These are phyloP conservation scores for Glutinoglossum americanum DNA, from an alignment of 495 filamentous ascomycete species.

Conservation along the genomic window DNA sequence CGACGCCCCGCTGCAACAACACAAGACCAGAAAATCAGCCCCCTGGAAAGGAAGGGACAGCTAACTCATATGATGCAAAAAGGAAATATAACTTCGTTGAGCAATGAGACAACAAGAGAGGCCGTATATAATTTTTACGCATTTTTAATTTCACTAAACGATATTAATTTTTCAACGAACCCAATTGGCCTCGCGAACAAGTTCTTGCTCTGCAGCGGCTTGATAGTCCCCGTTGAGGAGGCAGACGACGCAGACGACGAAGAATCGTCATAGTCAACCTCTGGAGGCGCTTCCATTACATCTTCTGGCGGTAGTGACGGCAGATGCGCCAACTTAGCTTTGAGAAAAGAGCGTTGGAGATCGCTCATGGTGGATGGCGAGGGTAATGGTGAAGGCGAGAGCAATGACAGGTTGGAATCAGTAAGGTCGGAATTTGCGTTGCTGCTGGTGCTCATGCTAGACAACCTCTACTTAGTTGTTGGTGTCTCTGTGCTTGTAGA, in stretches of 20 bases:
- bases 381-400: not conserved
- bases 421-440: not conserved
- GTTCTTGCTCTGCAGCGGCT: slow-evolving; percentile 53
- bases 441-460: not conserved
- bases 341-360: slow-evolving; percentile 65
- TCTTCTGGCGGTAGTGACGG: slow-evolving; percentile 27
- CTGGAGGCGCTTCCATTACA: slow-evolving; percentile 23
- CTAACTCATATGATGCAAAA: not conserved
- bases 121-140: not conserved
- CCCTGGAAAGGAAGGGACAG: not conserved
- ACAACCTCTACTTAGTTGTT: not conserved
- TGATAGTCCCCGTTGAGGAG: slow-evolving; percentile 75
- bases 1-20: not conserved
- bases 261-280: slow-evolving; percentile 42
- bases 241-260: slow-evolving; percentile 48
- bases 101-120: not conserved
- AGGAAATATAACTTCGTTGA: not conserved
- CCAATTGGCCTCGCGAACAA: slow-evolving; percentile 47
- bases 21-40: not conserved
- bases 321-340: slow-evolving; percentile 46
- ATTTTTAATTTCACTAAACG: not conserved
- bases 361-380: slow-evolving; percentile 43
- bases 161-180: slow-evolving; percentile 18
- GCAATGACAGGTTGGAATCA: not conserved
- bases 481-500: not conserved